phyloP scores from a whole-genome alignment of 1,284 basidiomycete species.

The Ganoderma boninense region DNA sequence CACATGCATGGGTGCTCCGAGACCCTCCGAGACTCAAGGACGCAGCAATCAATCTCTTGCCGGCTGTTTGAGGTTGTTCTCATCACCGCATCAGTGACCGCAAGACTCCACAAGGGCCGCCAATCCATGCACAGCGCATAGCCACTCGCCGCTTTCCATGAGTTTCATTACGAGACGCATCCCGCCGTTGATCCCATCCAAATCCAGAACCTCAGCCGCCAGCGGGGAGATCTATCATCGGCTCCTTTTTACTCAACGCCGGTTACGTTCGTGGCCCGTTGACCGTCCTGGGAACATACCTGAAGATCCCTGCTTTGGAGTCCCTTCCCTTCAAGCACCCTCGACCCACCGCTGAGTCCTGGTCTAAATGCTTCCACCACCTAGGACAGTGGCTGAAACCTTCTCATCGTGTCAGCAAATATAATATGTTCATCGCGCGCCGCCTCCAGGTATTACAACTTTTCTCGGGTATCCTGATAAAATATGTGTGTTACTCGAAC shows the following conservation, averaged over 20 bases:
- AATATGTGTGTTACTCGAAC: constrained; percentile 29
- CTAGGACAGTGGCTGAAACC: constrained; percentile 18
- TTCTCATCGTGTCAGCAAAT: constrained; percentile 9
- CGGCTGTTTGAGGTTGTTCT: constrained; percentile 8
- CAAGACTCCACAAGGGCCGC: neutral
- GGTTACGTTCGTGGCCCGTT: neutral
- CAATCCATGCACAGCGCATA: neutral
- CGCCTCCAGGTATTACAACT: constrained; percentile 21
- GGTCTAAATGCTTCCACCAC: constrained; percentile 31
- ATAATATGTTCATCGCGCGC: constrained; percentile 8
- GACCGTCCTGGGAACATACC: neutral
- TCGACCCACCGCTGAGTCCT: neutral
- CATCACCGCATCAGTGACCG: constrained; percentile 12
- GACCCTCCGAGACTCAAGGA: neutral
- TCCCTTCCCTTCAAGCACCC: neutral
- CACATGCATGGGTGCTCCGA: neutral
- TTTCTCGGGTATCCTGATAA: constrained; percentile 30
- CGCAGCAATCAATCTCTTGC: constrained; percentile 6
- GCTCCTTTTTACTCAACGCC: constrained; percentile 7
- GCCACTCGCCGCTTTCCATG: neutral
- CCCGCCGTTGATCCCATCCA: constrained; percentile 1
- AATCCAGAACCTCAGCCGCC: neutral
- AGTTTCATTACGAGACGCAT: neutral
- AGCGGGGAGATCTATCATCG: constrained; percentile 2
- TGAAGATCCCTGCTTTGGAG: neutral